These are phyloP conservation scores for Didymellaceae sp. DNA, from an alignment of 2,329 filamentous ascomycete species.

Conservation along the genomic window DNA sequence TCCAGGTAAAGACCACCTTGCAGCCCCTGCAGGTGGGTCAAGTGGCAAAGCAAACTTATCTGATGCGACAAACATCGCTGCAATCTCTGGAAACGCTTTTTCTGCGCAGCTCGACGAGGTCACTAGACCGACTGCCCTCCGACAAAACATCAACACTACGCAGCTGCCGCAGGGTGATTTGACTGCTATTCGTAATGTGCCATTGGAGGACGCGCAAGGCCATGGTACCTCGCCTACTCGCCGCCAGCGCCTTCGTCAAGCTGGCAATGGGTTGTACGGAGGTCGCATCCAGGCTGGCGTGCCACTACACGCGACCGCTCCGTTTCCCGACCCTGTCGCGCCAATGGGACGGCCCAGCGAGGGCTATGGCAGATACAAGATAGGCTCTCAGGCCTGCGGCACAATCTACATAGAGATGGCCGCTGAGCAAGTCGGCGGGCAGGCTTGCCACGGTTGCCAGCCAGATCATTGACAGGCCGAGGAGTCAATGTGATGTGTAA, in stretches of 20 bases:
- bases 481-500: no score
- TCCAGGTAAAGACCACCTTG: no score
- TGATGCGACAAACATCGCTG: no score
- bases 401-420: slow-evolving; percentile 20
- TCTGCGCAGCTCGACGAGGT: slow-evolving; percentile 23
- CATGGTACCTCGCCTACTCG: slow-evolving; percentile 18
- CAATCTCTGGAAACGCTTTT: slow-evolving; percentile 13
- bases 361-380: slow-evolving; percentile 11
- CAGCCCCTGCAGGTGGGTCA: no score
- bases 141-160: slow-evolving; percentile 2
- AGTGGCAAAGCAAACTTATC: no score
- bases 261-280: slow-evolving; percentile 35
- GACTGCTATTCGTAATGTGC: slow-evolving; percentile 22
- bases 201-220: background rate
- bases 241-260: slow-evolving; percentile 3
- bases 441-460: slow-evolving; percentile 6
- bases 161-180: slow-evolving; percentile 16
- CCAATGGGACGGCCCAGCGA: slow-evolving; percentile 28
- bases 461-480: background rate
- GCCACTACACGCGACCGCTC: slow-evolving; percentile 39
- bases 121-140: slow-evolving; percentile 14
- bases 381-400: slow-evolving; percentile 24
- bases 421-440: slow-evolving; percentile 23
- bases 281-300: slow-evolving; percentile 29
- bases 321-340: slow-evolving; percentile 40